phyloP scores from a whole-genome alignment of 2,329 filamentous ascomycete species.

The Diatrype stigma region DNA sequence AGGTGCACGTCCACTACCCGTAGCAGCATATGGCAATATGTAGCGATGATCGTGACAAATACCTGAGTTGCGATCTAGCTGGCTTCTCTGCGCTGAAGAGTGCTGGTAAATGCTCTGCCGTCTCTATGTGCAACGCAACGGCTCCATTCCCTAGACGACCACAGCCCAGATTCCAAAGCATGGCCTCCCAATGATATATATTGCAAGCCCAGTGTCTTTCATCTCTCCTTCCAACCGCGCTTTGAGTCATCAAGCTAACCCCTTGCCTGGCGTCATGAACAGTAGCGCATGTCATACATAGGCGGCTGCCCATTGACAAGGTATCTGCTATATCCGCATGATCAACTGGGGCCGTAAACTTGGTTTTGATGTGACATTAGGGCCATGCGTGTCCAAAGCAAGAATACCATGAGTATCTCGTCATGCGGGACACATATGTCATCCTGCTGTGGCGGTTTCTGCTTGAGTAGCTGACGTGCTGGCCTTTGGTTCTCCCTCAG shows the following conservation, averaged over 20 bases:
- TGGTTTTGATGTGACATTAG: background rate
- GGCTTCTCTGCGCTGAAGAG: no score
- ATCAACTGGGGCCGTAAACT: background rate
- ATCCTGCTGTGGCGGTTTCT: slow-evolving; percentile 11
- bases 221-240: background rate
- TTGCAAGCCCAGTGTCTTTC: background rate
- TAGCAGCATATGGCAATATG: no score
- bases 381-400: background rate
- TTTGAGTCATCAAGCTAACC: background rate
- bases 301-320: background rate
- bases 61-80: no score
- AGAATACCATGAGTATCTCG: background rate
- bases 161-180: no score
- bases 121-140: no score
- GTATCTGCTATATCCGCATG: background rate
- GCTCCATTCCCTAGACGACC: no score
- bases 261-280: background rate
- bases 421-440: slow-evolving; percentile 1
- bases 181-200: no score
- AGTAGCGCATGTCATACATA: background rate
- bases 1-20: no score
- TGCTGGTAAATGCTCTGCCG: no score
- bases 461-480: slow-evolving; percentile 1
- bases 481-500: slow-evolving; percentile 60
- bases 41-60: no score